Percentiles rank a stretch among this genome's conserved stretches.
phyloP scores from a whole-genome alignment of 441 rosid genomes.

The Croton setiger region DNA sequence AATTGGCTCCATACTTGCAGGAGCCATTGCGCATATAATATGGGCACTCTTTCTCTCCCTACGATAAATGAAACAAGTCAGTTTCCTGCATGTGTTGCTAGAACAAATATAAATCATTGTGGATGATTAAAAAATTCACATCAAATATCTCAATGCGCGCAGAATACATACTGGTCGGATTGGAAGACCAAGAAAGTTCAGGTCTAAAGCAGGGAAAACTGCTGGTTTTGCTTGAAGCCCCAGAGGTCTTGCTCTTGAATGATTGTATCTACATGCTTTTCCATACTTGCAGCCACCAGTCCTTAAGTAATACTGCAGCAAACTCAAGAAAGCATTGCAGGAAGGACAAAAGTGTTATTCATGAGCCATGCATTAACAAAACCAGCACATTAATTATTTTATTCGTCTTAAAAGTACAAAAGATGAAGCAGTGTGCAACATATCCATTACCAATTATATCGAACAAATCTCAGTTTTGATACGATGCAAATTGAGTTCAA shows the following conservation, averaged over 20 bases:
- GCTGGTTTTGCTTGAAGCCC: slow-evolving; percentile 34
- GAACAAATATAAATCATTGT: slow-evolving; percentile 2
- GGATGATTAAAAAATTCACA: neutral
- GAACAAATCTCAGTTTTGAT: slow-evolving; percentile 1
- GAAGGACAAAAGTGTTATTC: slow-evolving; percentile 12
- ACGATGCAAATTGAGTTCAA: neutral
- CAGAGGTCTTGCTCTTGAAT: slow-evolving; percentile 41
- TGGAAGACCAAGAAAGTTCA: slow-evolving; percentile 92
- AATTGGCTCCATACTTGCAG: slow-evolving; percentile 81
- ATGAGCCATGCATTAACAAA: slow-evolving; percentile 1
- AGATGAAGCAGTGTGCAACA: neutral
- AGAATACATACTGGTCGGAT: slow-evolving; percentile 53
- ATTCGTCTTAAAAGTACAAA: neutral
- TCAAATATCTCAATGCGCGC: neutral
- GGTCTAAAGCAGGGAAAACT: slow-evolving; percentile 38
- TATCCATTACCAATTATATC: neutral
- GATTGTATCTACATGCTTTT: slow-evolving; percentile 79
- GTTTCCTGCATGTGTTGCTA: slow-evolving; percentile 10
- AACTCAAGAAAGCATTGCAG: slow-evolving; percentile 26
- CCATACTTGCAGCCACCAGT: slow-evolving; percentile 97
- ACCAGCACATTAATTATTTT: neutral
- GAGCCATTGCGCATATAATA: slow-evolving; percentile 95
- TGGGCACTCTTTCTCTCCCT: slow-evolving; percentile 87
- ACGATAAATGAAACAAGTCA: slow-evolving; percentile 18
- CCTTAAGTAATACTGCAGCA: slow-evolving; percentile 75